These are phyloP conservation scores for Sugiyamaella pinicola DNA, from an alignment of 1,139 yeast genomes.

Conservation along the genomic window DNA sequence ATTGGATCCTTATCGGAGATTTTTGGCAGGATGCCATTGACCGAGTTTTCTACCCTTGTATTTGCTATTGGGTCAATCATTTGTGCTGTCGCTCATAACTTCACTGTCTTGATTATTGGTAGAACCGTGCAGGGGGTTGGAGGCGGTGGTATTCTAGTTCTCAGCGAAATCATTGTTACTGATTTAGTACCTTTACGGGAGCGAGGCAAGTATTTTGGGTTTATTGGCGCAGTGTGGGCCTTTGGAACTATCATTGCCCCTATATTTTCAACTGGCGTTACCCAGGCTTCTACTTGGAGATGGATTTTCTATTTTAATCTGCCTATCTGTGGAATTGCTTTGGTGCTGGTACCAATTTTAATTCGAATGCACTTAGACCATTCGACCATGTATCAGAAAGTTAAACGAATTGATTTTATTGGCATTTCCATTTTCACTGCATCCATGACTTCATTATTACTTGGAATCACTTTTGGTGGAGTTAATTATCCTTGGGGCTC, in stretches of 20 bases:
- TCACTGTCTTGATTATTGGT: slow-evolving; percentile 66
- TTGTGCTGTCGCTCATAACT: slow-evolving; percentile 57
- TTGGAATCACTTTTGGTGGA: slow-evolving; percentile 58
- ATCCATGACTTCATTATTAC: slow-evolving; percentile 37
- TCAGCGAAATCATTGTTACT: slow-evolving; percentile 59
- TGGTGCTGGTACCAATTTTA: slow-evolving; percentile 48
- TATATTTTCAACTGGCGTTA: slow-evolving; percentile 58
- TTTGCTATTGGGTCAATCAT: slow-evolving; percentile 50
- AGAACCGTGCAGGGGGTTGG: slow-evolving; percentile 72
- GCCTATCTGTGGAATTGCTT: slow-evolving; percentile 63
- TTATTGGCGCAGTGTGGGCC: slow-evolving; percentile 55
- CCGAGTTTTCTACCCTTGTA: slow-evolving; percentile 30
- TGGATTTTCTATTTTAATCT: slow-evolving; percentile 76
- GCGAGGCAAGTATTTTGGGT: slow-evolving; percentile 47
- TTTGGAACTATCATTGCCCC: slow-evolving; percentile 66
- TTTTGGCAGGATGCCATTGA: slow-evolving; percentile 34
- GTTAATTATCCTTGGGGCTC: slow-evolving; percentile 53
- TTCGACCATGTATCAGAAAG: slow-evolving; percentile 46
- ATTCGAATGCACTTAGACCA: slow-evolving; percentile 56
- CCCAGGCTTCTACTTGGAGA: slow-evolving; percentile 66
- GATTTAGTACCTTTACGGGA: slow-evolving; percentile 61
- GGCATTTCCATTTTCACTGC: slow-evolving; percentile 37
- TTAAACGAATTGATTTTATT: slow-evolving; percentile 49
- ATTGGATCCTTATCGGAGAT: slow-evolving; percentile 37
- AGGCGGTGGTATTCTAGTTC: slow-evolving; percentile 66